These are phyloP conservation scores for Cantharellus anzutake DNA, from an alignment of 768 basidiomycete species.

Conservation along the genomic window DNA sequence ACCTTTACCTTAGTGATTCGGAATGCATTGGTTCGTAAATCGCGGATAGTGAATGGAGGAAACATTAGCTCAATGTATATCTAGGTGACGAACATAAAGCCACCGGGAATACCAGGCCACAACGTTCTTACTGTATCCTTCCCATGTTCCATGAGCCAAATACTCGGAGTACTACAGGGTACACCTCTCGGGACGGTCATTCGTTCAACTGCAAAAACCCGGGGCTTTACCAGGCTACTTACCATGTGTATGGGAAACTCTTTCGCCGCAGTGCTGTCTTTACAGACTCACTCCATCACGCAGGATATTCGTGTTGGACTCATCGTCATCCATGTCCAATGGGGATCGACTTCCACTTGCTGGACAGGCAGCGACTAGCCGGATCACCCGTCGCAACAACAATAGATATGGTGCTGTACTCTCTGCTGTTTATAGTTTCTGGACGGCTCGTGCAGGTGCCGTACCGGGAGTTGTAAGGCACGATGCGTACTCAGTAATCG, in stretches of 20 bases:
- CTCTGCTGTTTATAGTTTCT: conserved; percentile 37
- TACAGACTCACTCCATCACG: neutral
- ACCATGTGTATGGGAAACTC: conserved; percentile 34
- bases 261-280: neutral
- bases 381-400: conserved; percentile 21
- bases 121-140: conserved; percentile 23
- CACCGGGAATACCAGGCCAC: too few species aligned
- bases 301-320: conserved; percentile 37
- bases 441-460: conserved; percentile 18
- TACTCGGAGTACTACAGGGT: too few species aligned
- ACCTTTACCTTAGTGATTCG: neutral
- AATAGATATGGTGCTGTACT: conserved; percentile 44
- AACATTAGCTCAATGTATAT: too few species aligned
- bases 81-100: too few species aligned
- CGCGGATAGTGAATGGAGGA: too few species aligned
- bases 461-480: conserved; percentile 7
- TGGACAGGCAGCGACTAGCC: conserved; percentile 23
- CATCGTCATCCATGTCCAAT: conserved; percentile 32
- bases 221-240: conserved; percentile 29
- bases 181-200: conserved; percentile 28
- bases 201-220: conserved; percentile 36
- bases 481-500: conserved; percentile 37
- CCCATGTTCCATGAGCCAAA: conserved; percentile 3
- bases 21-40: neutral
- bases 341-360: conserved; percentile 26